These are phyloP conservation scores for Trichoderma hamatum DNA, from an alignment of 2,329 filamentous ascomycete species.

Conservation along the genomic window DNA sequence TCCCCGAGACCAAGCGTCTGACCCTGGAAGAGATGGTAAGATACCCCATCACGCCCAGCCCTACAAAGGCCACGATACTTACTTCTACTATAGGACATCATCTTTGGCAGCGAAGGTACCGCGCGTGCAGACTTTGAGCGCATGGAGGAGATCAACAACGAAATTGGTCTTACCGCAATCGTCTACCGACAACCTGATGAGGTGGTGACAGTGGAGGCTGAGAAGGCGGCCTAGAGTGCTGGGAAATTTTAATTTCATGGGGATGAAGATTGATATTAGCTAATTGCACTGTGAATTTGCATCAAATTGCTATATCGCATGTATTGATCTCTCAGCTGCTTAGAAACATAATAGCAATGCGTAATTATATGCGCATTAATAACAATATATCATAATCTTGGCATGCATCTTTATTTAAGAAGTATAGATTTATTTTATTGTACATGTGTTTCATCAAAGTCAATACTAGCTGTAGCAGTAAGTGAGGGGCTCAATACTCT, in stretches of 20 bases:
- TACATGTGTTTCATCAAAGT: not conserved
- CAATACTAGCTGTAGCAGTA: not conserved
- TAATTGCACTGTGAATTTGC: not conserved
- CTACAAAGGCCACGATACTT: not conserved
- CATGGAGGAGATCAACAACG: constrained; percentile 72
- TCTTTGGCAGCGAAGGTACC: constrained; percentile 68
- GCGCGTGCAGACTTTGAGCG: constrained; percentile 68
- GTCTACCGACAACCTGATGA: constrained; percentile 17
- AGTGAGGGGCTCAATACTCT: not conserved
- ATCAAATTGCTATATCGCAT: constrained; percentile 2
- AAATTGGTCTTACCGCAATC: constrained; percentile 59
- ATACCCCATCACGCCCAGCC: not conserved
- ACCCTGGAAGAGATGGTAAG: constrained; percentile 64
- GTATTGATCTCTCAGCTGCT: not conserved
- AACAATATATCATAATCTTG: not conserved
- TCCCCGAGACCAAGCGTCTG: constrained; percentile 66
- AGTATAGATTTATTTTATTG: not conserved
- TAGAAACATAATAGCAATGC: not conserved
- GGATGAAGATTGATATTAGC: not conserved
- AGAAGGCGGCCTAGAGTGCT: constrained; percentile 19
- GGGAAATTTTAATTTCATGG: not conserved
- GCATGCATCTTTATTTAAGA: not conserved
- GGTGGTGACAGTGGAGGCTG: constrained; percentile 20
- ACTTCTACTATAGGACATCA: constrained; percentile 53
- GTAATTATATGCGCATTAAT: not conserved